Evolutionary conservation across 371 early-diverging fungal genomes (phyloP), one percentile per base, ranked within the genome.

Genomic region (Cokeromyces recurvatus): DNA sequence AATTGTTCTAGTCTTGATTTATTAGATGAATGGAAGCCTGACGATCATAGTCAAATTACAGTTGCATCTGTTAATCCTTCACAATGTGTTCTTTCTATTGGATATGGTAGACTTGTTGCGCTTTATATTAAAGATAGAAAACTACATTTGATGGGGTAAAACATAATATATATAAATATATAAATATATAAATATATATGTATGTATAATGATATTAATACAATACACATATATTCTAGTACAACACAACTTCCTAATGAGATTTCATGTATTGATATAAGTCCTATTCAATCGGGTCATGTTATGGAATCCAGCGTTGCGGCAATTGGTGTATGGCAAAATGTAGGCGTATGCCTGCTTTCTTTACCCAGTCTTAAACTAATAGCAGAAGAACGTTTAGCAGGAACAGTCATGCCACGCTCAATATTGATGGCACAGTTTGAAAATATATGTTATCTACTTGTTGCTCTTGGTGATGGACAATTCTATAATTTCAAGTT

Each of bases 401-500:
- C 71, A 6, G 82, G 78, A 16, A 78, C 72, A 23, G 68, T 74
- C 23, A 75, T 92, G 53, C 87, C 91, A 14, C 84, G 94, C 4
- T 92, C 95, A 0, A 66, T 94, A 27, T 59, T 89, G 16, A 63
- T 91, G 64, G 70, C 84, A 15, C 64, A 73, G 15, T 83, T 96
- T 50, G 94, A 90, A 40, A 74, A 65, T 11, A 70, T 80, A 0
- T 67, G 73, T 12, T 94, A 92, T 45, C 65, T 93, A 7, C 53
- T 95, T 23, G 89, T 85, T 0, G 93, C 90, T 0, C 62, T 90
- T 17, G 94, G 90, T 39, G 92, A 94, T 62, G 95, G 95, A 0
- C 84, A 85, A 21, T 69, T 95, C 32, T 74, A 81, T 59, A 81
- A 81, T 21, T 90, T 83, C 53, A 58, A 64, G 9, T 43, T 87